Conservation (phyloP, 2,329 filamentous ascomycete species). For the Epichloe uncinata region DNA sequence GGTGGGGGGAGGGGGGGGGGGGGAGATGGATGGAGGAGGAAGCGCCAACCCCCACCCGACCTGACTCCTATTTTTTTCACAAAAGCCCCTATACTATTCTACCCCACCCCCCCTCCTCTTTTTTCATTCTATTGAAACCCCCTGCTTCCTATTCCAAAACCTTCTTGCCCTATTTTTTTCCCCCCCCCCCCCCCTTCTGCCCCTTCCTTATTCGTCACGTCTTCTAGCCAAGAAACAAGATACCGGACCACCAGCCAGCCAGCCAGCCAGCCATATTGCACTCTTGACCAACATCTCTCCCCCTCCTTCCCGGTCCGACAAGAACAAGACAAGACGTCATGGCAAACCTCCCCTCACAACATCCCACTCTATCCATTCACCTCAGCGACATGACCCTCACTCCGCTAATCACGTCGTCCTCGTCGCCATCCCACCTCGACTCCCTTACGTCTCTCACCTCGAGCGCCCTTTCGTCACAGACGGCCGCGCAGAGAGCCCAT, state of each 20-base stretch:
- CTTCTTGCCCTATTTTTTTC: not conserved
- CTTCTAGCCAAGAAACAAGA: too few species aligned
- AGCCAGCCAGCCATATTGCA: not conserved
- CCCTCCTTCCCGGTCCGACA: not conserved
- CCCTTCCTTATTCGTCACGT: not conserved
- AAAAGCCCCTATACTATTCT: too few species aligned
- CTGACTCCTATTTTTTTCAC: too few species aligned
- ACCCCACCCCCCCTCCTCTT: too few species aligned
- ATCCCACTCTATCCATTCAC: conserved; percentile 40
- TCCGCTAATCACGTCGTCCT: conserved; percentile 42
- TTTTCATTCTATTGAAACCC: not conserved
- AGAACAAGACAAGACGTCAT: conserved; percentile 14
- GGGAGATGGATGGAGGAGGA: too few species aligned
- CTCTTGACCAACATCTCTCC: not conserved
- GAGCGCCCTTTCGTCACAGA: conserved; percentile 38
- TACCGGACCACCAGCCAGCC: too few species aligned
- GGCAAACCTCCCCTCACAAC: conserved; percentile 30
- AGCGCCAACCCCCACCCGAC: too few species aligned
- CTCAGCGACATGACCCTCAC: conserved; percentile 43
- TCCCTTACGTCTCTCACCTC: conserved; percentile 40
- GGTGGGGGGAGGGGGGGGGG: too few species aligned
- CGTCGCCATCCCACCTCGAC: conserved; percentile 28
- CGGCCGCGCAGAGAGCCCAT: conserved; percentile 37
- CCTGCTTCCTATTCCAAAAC: not conserved
- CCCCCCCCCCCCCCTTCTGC: too few species aligned